These are phyloP conservation scores for Gillenia trifoliata DNA, from an alignment of 306 rosid genomes.

Conservation along the genomic window DNA sequence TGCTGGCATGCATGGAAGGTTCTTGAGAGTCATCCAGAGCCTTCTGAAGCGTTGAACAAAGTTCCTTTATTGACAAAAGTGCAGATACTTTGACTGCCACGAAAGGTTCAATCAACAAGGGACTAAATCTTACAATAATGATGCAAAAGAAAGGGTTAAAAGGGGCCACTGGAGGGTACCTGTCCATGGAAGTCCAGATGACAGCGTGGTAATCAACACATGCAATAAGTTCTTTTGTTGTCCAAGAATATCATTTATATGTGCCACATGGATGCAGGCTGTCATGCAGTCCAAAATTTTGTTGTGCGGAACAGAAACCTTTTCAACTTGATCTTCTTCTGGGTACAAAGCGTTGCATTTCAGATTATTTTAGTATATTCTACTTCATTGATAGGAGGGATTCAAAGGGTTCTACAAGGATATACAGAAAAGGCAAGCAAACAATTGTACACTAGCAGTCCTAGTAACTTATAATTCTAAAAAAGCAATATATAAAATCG, in stretches of 20 bases:
- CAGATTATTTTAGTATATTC: neutral
- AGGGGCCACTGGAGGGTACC: conserved; percentile 42
- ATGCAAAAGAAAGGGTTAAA: conserved; percentile 5
- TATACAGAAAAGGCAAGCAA: neutral
- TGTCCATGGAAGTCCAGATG: conserved; percentile 74
- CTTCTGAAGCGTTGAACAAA: conserved; percentile 56
- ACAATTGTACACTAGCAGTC: neutral
- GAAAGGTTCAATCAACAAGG: conserved; percentile 11
- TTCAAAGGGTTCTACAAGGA: neutral
- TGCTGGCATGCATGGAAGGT: conserved; percentile 29
- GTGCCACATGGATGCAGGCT: conserved; percentile 75
- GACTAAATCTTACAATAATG: neutral
- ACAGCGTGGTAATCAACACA: conserved; percentile 44
- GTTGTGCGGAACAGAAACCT: conserved; percentile 52
- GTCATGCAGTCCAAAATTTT: conserved; percentile 79
- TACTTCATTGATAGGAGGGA: neutral
- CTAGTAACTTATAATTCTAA: neutral
- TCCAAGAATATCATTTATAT: conserved; percentile 58
- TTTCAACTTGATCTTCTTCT: conserved; percentile 51
- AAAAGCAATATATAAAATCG: neutral
- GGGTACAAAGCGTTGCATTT: conserved; percentile 6
- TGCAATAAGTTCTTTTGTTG: conserved; percentile 59
- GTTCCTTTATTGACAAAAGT: conserved; percentile 64
- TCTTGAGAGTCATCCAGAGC: conserved; percentile 40
- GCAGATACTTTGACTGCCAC: conserved; percentile 74